phyloP scores from a whole-genome alignment of 176 grass and related monocot genomes.

The Puya raimondii region DNA sequence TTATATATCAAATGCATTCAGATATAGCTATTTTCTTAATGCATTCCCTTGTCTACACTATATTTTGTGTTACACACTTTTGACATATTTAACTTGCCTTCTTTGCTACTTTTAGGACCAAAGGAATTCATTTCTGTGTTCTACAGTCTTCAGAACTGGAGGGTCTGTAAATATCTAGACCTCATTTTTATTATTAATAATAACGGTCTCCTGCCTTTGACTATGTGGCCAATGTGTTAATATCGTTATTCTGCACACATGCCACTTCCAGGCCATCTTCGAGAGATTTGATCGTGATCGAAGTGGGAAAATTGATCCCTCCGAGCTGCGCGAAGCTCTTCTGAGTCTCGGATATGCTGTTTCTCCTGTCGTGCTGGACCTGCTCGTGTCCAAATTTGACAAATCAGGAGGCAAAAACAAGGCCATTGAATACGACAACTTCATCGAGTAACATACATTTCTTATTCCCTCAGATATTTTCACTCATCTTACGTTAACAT shows the following conservation, averaged over 20 bases:
- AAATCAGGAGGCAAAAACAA: constrained; percentile 81
- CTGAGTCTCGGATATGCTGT: constrained; percentile 86
- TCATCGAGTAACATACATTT: constrained; percentile 68
- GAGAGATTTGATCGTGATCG: constrained; percentile 88
- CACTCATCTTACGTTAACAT: not conserved
- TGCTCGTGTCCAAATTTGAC: constrained; percentile 89
- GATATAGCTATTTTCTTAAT: too few relatives aligned
- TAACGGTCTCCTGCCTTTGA: not conserved
- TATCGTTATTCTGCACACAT: too few relatives aligned
- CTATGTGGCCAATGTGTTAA: not conserved
- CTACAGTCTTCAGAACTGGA: constrained; percentile 96
- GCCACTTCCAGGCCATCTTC: constrained; percentile 49
- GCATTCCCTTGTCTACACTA: too few relatives aligned
- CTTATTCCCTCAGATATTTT: not conserved
- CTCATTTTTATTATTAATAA: constrained; percentile 7
- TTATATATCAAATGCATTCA: too few relatives aligned
- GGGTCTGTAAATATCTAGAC: constrained; percentile 34
- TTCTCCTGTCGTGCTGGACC: constrained; percentile 62
- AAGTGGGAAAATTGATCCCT: constrained; percentile 68
- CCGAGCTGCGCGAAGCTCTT: constrained; percentile 88
- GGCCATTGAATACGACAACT: constrained; percentile 92
- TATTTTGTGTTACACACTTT: too few relatives aligned
- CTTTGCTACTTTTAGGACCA: constrained; percentile 36
- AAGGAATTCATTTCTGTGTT: constrained; percentile 87
- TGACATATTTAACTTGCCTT: too few relatives aligned